Conservation (phyloP, 495 filamentous ascomycete species). For the Tuber microsphaerosporum region DNA sequence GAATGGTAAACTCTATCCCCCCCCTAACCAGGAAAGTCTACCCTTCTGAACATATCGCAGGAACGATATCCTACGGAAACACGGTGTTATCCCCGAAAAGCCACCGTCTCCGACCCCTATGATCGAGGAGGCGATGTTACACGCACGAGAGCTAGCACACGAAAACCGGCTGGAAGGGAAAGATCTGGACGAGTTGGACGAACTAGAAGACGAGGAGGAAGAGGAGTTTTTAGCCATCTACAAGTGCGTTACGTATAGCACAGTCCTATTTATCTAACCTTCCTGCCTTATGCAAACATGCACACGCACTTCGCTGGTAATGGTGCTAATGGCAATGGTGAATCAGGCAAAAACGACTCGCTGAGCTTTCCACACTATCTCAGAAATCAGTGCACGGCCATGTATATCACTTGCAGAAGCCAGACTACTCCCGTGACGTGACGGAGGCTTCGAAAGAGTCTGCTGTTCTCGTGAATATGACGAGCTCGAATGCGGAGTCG, state of each 20-base stretch:
- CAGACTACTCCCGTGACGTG: conserved; percentile 85
- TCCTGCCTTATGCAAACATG: not conserved
- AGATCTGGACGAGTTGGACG: conserved; percentile 84
- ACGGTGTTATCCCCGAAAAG: conserved; percentile 92
- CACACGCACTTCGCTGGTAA: not conserved
- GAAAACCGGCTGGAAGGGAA: conserved; percentile 90
- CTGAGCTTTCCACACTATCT: conserved; percentile 66
- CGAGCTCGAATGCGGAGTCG: conserved; percentile 74
- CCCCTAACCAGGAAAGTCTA: not conserved
- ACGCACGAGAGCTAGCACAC: conserved; percentile 70
- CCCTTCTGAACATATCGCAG: conserved; percentile 45
- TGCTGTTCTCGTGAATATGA: conserved; percentile 79
- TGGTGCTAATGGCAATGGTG: conserved; percentile 10
- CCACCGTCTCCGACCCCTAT: conserved; percentile 86
- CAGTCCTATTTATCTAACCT: not conserved
- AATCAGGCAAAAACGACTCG: conserved; percentile 65
- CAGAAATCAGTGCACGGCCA: conserved; percentile 71
- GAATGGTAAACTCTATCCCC: conserved; percentile 64
- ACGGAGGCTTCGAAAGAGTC: conserved; percentile 74
- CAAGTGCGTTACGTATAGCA: conserved; percentile 47
- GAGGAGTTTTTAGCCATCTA: conserved; percentile 84
- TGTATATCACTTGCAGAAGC: conserved; percentile 89
- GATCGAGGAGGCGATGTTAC: conserved; percentile 88
- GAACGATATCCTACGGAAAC: conserved; percentile 98
- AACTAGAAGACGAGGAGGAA: conserved; percentile 82